phyloP scores from a whole-genome alignment of 2,329 filamentous ascomycete species.

The Niveomyces coronatus region DNA sequence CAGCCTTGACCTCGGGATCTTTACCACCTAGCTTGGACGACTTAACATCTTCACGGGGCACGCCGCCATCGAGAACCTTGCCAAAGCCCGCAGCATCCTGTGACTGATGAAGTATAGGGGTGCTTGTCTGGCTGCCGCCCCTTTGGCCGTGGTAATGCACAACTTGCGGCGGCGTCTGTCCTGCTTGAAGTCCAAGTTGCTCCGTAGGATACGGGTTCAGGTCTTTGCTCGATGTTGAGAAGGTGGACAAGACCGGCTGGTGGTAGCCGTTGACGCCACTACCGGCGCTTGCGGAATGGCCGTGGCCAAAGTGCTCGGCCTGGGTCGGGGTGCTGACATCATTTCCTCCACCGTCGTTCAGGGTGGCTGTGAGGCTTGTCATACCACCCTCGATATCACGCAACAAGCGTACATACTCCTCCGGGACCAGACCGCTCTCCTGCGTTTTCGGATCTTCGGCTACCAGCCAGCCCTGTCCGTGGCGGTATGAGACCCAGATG shows the following conservation, averaged over 20 bases:
- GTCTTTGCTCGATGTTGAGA: constrained; percentile 61
- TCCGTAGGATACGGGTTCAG: constrained; percentile 58
- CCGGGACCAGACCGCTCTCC: constrained; percentile 89
- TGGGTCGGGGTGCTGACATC: constrained; percentile 52
- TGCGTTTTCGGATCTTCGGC: constrained; percentile 90
- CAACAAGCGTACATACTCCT: constrained; percentile 88
- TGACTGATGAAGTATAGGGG: constrained; percentile 45
- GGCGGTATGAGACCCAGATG: constrained; percentile 90
- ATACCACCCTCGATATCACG: constrained; percentile 89
- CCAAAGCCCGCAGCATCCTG: constrained; percentile 35
- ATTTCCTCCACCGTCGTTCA: constrained; percentile 43
- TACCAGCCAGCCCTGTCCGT: constrained; percentile 95
- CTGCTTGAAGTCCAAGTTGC: constrained; percentile 49
- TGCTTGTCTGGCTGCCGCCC: constrained; percentile 57
- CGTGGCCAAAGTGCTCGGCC: constrained; percentile 39
- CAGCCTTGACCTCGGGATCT: constrained; percentile 2
- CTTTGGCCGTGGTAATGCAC: constrained; percentile 58
- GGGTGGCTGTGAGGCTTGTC: constrained; percentile 52
- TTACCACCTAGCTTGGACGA: constrained; percentile 1
- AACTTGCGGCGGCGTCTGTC: constrained; percentile 54
- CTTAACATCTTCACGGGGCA: neutral
- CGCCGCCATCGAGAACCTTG: constrained; percentile 38
- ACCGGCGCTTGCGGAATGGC: constrained; percentile 37
- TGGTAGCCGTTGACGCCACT: constrained; percentile 51
- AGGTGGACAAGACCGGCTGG: constrained; percentile 57